Conservation (phyloP, 441 rosid species). For the Mallotus repandus region DNA sequence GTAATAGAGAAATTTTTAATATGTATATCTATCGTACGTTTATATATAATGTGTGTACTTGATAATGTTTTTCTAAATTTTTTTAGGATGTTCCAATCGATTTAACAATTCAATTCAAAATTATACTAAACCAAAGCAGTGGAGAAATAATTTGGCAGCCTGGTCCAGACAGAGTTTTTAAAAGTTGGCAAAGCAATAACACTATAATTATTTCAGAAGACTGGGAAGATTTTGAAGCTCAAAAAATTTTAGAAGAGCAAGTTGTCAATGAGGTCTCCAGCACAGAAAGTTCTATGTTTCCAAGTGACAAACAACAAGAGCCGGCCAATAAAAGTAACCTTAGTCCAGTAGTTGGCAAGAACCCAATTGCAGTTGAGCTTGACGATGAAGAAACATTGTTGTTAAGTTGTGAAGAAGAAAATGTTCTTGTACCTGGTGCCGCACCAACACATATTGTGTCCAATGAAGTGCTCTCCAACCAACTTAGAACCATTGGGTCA, state of each 20-base stretch:
- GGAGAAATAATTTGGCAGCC: conserved; percentile 48
- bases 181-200: conserved; percentile 38
- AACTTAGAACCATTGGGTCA: conserved; percentile 8
- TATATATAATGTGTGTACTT: neutral
- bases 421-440: conserved; percentile 27
- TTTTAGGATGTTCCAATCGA: conserved; percentile 37
- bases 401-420: conserved; percentile 17
- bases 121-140: conserved; percentile 23
- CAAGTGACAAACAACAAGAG: neutral
- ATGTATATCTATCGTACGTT: too few relatives aligned
- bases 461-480: neutral
- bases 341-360: too few relatives aligned
- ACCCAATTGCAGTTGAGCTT: too few relatives aligned
- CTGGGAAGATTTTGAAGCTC: conserved; percentile 42
- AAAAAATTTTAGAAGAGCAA: conserved; percentile 30
- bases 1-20: conserved; percentile 20
- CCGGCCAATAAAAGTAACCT: neutral
- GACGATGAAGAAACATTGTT: neutral
- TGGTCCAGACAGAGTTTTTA: conserved; percentile 42
- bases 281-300: neutral
- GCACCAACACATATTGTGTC: conserved; percentile 15
- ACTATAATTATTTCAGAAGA: conserved; percentile 37
- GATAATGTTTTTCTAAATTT: neutral
- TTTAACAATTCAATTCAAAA: conserved; percentile 38
- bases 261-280: neutral